Conservation (phyloP, 2,329 filamentous ascomycete species). For the Echinosphaeria canescens region DNA sequence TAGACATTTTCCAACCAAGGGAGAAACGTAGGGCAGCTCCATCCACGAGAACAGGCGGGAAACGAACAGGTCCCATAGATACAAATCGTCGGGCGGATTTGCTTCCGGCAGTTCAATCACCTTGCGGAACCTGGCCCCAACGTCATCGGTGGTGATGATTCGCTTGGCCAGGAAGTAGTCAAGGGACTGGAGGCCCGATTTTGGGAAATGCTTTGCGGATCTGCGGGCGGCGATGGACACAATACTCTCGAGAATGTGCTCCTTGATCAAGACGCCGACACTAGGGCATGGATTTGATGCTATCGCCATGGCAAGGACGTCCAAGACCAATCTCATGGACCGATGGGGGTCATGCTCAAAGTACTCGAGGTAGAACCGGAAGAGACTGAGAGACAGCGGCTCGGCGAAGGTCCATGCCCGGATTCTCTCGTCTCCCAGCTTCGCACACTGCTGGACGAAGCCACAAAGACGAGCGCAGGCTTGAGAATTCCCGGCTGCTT, state of each 20-base stretch:
- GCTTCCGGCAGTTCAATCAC: too few relatives aligned
- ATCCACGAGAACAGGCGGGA: slow-evolving; percentile 25
- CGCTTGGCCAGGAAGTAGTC: slow-evolving; percentile 43
- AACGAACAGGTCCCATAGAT: slow-evolving; percentile 10
- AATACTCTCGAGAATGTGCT: slow-evolving; percentile 24
- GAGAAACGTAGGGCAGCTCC: slow-evolving; percentile 30
- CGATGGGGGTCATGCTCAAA: slow-evolving; percentile 43
- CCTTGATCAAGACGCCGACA: slow-evolving; percentile 16
- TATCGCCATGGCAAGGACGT: slow-evolving; percentile 29
- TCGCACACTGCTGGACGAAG: slow-evolving; percentile 36
- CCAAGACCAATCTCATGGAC: slow-evolving; percentile 39
- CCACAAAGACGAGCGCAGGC: slow-evolving; percentile 38
- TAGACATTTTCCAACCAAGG: slow-evolving; percentile 36
- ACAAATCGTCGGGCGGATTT: too few relatives aligned
- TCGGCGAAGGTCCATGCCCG: slow-evolving; percentile 27
- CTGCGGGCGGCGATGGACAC: slow-evolving; percentile 36
- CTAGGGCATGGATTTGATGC: slow-evolving; percentile 21
- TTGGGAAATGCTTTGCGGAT: slow-evolving; percentile 40
- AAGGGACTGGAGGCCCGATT: slow-evolving; percentile 46
- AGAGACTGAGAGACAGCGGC: slow-evolving; percentile 23
- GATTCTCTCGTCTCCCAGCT: slow-evolving; percentile 19
- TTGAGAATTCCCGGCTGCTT: slow-evolving; percentile 28
- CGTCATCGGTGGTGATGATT: slow-evolving; percentile 24
- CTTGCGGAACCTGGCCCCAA: slow-evolving; percentile 18
- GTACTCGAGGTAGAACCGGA: slow-evolving; percentile 44